Evolutionary conservation across 148 eudicot species (phyloP), one percentile per base, ranked within the genome.

Genomic region (Rheum nobile): DNA sequence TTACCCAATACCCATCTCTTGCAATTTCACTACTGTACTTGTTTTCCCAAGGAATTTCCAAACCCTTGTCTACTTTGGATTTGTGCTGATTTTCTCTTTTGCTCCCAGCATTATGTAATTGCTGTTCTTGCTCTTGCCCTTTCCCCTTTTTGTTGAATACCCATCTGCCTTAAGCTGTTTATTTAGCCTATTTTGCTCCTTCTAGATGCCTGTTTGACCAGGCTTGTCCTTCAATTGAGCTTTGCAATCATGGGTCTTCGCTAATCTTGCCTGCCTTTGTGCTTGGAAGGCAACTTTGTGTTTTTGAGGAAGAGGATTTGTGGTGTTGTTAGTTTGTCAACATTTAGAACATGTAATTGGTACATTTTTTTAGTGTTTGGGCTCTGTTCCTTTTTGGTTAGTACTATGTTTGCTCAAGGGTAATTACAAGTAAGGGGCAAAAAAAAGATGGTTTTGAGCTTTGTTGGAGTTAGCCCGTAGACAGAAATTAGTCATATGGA

Each of bases 181-280:
- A 44, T 9, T 44, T 74, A 55, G 69, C 68, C 48, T 80, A 41
- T 71, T 76, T 42, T 17, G 74, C 21, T 16, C 6, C 31, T 37
- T 39, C 10, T 70, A 8, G 61, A 70, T 82, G 79, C 83, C 69
- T 79, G 75, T 82, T 82, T 80, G 52, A 29, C 54, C 71, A 8
- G 82, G 77, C 50, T 72, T 80, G 71, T 39, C 67, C 24, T 84
- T 37, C 19, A 71, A 19, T 69, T 52, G 24, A 17, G 44, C 61
- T 78, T 76, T 37, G 0, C 12, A 55, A 22, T 54, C 61, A 83
- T 84, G 93, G 84, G 87, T 78, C 32, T 59, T 79, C 88, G 88
- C 73, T 88, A 86, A 80, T 44, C 74, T 59, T 46, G 28, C 73
- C 79, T 67, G 10, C 68, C 41, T 75, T 67, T 42, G 48, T 71